Percentiles rank a stretch among this genome's conserved stretches.
Conservation (phyloP, 257 asterid genomes). For the Solanum acaule region DNA sequence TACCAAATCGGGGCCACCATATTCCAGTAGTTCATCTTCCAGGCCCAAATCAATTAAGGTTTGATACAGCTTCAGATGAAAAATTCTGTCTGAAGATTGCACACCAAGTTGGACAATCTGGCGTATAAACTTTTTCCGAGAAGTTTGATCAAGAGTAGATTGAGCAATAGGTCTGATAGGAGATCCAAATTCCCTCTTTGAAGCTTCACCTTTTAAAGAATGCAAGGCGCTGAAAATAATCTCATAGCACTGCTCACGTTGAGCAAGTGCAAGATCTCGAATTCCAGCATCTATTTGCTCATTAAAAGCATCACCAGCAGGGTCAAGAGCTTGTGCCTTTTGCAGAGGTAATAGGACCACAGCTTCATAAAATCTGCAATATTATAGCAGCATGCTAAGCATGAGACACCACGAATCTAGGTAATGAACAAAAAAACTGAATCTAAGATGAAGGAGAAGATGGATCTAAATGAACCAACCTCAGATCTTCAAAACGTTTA, state of each 20-base stretch:
- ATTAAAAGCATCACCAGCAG: slow-evolving; percentile 83
- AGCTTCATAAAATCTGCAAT: slow-evolving; percentile 93
- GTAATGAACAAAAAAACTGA: slow-evolving; percentile 1
- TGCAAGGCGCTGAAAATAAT: slow-evolving; percentile 64
- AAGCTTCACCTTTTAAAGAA: slow-evolving; percentile 61
- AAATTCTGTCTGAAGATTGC: slow-evolving; percentile 80
- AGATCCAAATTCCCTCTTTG: slow-evolving; percentile 72
- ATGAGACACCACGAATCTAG: background rate
- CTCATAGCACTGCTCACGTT: slow-evolving; percentile 84
- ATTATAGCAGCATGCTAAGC: slow-evolving; percentile 7
- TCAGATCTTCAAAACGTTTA: slow-evolving; percentile 91
- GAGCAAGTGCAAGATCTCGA: slow-evolving; percentile 72
- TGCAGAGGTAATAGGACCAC: slow-evolving; percentile 89
- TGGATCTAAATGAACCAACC: slow-evolving; percentile 36
- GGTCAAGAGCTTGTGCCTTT: slow-evolving; percentile 86
- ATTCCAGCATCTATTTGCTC: slow-evolving; percentile 68
- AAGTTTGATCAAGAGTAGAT: slow-evolving; percentile 68
- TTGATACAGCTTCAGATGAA: slow-evolving; percentile 77
- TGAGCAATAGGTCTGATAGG: slow-evolving; percentile 66
- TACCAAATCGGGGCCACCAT: slow-evolving; percentile 93
- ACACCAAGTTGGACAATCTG: slow-evolving; percentile 96
- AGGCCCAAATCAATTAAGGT: slow-evolving; percentile 77
- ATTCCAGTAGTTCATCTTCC: slow-evolving; percentile 86
- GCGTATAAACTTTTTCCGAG: slow-evolving; percentile 65
- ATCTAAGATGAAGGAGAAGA: background rate